phyloP scores from a whole-genome alignment of 129 eudicot species.

The Lonicera japonica region DNA sequence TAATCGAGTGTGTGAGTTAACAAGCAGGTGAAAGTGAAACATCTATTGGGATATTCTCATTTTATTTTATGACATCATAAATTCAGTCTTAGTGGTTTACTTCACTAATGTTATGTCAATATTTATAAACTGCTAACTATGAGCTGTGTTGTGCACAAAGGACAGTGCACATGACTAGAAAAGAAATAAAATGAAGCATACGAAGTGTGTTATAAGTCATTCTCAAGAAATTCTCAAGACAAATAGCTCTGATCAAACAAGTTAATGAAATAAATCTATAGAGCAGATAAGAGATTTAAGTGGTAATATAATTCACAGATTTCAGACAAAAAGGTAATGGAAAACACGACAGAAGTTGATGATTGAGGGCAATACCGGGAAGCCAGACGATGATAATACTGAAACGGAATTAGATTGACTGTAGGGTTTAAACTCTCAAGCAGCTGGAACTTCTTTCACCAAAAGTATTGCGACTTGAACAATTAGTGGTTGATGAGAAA shows the following conservation, averaged over 20 bases:
- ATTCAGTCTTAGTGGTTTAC: not conserved
- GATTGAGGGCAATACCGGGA: conserved; percentile 42
- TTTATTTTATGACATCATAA: too few species aligned
- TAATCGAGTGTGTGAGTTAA: not conserved
- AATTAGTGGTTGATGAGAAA: conserved; percentile 32
- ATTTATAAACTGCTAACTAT: not conserved
- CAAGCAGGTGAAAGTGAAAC: not conserved
- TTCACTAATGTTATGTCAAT: not conserved
- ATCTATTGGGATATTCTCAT: too few species aligned
- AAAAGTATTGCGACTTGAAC: conserved; percentile 26
- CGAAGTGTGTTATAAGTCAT: not conserved
- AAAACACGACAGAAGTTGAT: not conserved
- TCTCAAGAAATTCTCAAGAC: not conserved
- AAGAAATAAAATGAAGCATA: too few species aligned
- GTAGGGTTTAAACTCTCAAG: conserved; percentile 78
- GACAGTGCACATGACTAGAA: not conserved
- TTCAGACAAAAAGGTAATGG: not conserved
- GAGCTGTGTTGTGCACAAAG: not conserved
- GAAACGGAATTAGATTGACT: conserved; percentile 40
- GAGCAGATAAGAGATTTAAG: not conserved
- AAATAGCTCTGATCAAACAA: not conserved
- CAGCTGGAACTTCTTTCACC: conserved; percentile 44
- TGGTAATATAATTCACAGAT: conserved; percentile 6
- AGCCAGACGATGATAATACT: conserved; percentile 43
- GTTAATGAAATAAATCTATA: conserved; percentile 8